These are phyloP conservation scores for Pilobolus umbonatus DNA, from an alignment of 192 early-diverging fungal genomes.

Conservation along the genomic window DNA sequence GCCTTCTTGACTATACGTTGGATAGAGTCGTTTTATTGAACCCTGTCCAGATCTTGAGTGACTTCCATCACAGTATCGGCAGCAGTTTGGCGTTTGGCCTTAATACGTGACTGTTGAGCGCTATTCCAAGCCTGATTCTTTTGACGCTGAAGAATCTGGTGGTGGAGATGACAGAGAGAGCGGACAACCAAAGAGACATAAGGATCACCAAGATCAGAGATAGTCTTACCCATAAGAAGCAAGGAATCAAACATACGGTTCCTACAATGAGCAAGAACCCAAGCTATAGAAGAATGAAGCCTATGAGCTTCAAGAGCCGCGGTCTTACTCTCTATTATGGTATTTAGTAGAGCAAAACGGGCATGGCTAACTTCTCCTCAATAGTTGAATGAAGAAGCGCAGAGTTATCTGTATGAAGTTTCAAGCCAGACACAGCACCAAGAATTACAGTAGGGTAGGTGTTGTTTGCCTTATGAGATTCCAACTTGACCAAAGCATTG, in stretches of 20 bases:
- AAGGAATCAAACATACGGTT: neutral
- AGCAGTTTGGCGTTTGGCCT: neutral
- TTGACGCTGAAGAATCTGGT: neutral
- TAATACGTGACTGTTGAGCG: neutral
- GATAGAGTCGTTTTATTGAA: neutral
- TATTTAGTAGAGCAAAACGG: neutral
- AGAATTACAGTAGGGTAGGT: too few relatives aligned
- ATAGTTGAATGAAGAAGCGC: too few relatives aligned
- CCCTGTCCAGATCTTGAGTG: neutral
- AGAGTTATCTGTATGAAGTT: too few relatives aligned
- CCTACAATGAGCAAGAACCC: neutral
- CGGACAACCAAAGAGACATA: neutral
- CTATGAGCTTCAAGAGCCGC: neutral
- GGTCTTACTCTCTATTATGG: neutral
- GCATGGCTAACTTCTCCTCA: too few relatives aligned
- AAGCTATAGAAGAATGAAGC: neutral
- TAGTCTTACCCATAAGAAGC: neutral
- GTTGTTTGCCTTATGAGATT: too few relatives aligned
- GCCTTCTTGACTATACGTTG: neutral
- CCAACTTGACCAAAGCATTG: too few relatives aligned
- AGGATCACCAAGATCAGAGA: neutral
- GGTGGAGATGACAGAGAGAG: neutral
- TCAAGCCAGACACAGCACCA: too few relatives aligned
- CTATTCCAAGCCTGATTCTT: neutral
- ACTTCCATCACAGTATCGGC: neutral